These are phyloP conservation scores for Apophysomyces sp. DNA, from an alignment of 371 early-diverging fungal species.

Conservation along the genomic window DNA sequence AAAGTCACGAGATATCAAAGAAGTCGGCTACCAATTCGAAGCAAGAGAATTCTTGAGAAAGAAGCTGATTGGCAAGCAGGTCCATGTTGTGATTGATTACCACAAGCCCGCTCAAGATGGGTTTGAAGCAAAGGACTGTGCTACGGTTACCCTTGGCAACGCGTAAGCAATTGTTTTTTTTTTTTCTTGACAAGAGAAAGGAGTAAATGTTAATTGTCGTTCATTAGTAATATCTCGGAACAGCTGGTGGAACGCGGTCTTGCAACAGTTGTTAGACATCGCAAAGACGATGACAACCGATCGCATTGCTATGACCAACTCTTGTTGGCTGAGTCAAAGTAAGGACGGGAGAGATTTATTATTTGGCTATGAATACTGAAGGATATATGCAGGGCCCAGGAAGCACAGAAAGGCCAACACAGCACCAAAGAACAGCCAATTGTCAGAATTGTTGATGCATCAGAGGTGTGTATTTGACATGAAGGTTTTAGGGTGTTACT, in stretches of 20 bases:
- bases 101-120: slow-evolving; percentile 86
- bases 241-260: slow-evolving; percentile 78
- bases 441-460: slow-evolving; percentile 66
- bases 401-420: slow-evolving; percentile 73
- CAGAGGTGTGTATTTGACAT: slow-evolving; percentile 41
- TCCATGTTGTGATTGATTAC: slow-evolving; percentile 84
- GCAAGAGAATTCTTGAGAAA: slow-evolving; percentile 89
- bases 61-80: slow-evolving; percentile 83
- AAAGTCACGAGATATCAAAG: slow-evolving; percentile 72
- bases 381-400: slow-evolving; percentile 51
- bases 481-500: not conserved
- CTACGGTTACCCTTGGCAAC: slow-evolving; percentile 68
- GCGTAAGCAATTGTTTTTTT: too few species aligned
- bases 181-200: not conserved
- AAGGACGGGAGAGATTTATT: slow-evolving; percentile 4
- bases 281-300: slow-evolving; percentile 86
- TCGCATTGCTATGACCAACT: slow-evolving; percentile 85
- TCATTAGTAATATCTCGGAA: slow-evolving; percentile 69
- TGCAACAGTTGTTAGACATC: slow-evolving; percentile 82
- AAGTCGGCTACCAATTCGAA: slow-evolving; percentile 84
- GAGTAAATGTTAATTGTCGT: not conserved
- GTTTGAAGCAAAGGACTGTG: slow-evolving; percentile 88
- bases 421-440: slow-evolving; percentile 77
- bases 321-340: slow-evolving; percentile 77
- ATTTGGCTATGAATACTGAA: not conserved